Percentiles rank a stretch among this genome's conserved stretches.
Evolutionary conservation across 2,329 filamentous ascomycete species (phyloP).

Genomic region (Diaporthe vexans): DNA sequence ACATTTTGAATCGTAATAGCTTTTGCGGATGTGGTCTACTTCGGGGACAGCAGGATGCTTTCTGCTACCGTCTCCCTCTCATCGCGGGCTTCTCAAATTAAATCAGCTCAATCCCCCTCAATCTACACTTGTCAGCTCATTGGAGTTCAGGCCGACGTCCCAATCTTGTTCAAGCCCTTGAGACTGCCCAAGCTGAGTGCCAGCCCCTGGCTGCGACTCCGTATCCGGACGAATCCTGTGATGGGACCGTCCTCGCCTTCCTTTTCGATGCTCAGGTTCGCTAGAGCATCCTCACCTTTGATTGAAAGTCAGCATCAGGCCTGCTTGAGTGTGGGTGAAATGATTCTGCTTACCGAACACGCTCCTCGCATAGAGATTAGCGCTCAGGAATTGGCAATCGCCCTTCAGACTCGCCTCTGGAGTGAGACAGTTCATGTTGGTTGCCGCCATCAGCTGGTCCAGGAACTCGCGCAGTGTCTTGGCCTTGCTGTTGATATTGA

Average conservation of each 20-base stretch:
- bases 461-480: constrained; percentile 93
- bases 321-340: constrained; percentile 32
- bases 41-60: constrained; percentile 10
- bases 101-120: constrained; percentile 24
- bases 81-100: constrained; percentile 35
- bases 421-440: constrained; percentile 98
- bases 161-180: constrained; percentile 92
- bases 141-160: constrained; percentile 54
- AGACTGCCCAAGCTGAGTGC: constrained; percentile 93
- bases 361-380: constrained; percentile 95
- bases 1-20: constrained; percentile 28
- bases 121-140: constrained; percentile 17
- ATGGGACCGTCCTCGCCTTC: constrained; percentile 95
- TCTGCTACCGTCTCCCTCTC: background rate
- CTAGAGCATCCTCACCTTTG: constrained; percentile 95
- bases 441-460: constrained; percentile 94
- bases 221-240: constrained; percentile 97
- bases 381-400: constrained; percentile 97
- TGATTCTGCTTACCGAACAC: constrained; percentile 87
- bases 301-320: constrained; percentile 25
- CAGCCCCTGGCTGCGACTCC: constrained; percentile 95
- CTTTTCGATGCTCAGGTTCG: constrained; percentile 98
- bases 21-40: constrained; percentile 17
- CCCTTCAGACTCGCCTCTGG: constrained; percentile 97
- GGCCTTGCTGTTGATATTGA: constrained; percentile 99